A percentile compares a stretch with the other conserved stretches of the same genome.
phyloP scores from a whole-genome alignment of 441 rosid genomes.

The Brassica balearica region DNA sequence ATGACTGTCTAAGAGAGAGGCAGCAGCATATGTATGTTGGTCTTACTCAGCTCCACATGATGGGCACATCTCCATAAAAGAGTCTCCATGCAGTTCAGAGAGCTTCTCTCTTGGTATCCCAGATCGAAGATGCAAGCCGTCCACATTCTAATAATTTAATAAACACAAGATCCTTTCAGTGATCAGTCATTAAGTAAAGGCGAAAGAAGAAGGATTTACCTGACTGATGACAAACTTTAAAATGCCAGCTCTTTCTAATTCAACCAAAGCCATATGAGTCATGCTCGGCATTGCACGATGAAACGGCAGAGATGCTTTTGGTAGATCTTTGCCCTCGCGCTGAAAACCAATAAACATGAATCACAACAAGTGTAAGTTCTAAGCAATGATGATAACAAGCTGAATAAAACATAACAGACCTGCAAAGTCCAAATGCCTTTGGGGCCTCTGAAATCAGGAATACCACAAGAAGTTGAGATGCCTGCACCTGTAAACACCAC shows the following conservation, averaged over 20 bases:
- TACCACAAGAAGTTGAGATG: constrained; percentile 96
- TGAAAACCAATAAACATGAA: constrained; percentile 43
- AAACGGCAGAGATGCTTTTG: constrained; percentile 89
- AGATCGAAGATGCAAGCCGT: constrained; percentile 97
- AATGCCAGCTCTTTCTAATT: constrained; percentile 85
- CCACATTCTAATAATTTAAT: constrained; percentile 67
- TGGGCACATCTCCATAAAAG: constrained; percentile 90
- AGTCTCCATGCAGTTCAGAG: constrained; percentile 91
- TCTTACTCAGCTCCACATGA: constrained; percentile 88
- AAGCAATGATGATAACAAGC: constrained; percentile 15
- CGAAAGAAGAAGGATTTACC: constrained; percentile 47
- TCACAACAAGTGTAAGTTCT: background rate
- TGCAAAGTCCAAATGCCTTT: constrained; percentile 97
- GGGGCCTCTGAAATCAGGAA: constrained; percentile 97
- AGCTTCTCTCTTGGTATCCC: constrained; percentile 98
- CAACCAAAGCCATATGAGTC: constrained; percentile 98
- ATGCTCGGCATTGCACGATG: constrained; percentile 97
- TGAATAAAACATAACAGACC: constrained; percentile 49
- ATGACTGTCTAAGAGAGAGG: background rate
- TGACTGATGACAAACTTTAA: constrained; percentile 90
- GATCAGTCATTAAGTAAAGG: background rate
- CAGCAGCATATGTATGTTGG: constrained; percentile 17
- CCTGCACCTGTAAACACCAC: constrained; percentile 98
- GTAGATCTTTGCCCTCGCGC: constrained; percentile 90
- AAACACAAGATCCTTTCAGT: constrained; percentile 14